These are phyloP conservation scores for Coniochaeta sp. DNA, from an alignment of 2,329 filamentous ascomycete genomes.

Conservation along the genomic window DNA sequence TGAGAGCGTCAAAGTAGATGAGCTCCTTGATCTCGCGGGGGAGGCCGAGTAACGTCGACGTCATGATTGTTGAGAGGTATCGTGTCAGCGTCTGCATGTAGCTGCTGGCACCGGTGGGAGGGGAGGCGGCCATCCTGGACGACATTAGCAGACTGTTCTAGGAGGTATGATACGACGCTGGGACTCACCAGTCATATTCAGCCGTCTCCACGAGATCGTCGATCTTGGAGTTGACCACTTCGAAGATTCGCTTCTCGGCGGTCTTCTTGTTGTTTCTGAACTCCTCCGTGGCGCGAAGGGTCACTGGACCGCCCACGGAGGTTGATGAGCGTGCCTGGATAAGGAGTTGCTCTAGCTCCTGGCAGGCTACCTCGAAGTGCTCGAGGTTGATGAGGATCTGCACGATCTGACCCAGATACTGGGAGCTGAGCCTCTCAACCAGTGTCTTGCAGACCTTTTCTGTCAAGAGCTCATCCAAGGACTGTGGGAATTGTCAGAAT, in stretches of 20 bases:
- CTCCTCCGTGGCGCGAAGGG: conserved; percentile 73
- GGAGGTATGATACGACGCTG: neutral
- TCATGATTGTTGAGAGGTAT: conserved; percentile 95
- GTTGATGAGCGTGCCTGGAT: conserved; percentile 78
- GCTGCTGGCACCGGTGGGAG: conserved; percentile 69
- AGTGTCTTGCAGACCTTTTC: conserved; percentile 87
- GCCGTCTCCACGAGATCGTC: conserved; percentile 95
- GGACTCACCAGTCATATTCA: conserved; percentile 80
- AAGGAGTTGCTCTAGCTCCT: conserved; percentile 79
- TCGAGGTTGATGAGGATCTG: conserved; percentile 97
- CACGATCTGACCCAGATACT: conserved; percentile 95
- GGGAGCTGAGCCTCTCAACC: conserved; percentile 79
- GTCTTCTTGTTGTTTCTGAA: conserved; percentile 91
- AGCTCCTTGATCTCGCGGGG: conserved; percentile 94
- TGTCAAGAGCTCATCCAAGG: conserved; percentile 89
- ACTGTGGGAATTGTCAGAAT: conserved; percentile 38
- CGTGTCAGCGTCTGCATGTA: conserved; percentile 94
- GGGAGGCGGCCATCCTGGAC: conserved; percentile 42
- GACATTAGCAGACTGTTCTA: neutral
- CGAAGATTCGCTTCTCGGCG: conserved; percentile 95
- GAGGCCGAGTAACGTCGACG: conserved; percentile 83
- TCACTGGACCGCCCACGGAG: conserved; percentile 72
- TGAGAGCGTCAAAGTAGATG: conserved; percentile 94
- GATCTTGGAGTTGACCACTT: conserved; percentile 97
- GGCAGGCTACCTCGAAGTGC: conserved; percentile 90